Base-by-base conservation (phyloP, 2,329 filamentous ascomycete species). In the Coccinonectria pachysandricola region DNA sequence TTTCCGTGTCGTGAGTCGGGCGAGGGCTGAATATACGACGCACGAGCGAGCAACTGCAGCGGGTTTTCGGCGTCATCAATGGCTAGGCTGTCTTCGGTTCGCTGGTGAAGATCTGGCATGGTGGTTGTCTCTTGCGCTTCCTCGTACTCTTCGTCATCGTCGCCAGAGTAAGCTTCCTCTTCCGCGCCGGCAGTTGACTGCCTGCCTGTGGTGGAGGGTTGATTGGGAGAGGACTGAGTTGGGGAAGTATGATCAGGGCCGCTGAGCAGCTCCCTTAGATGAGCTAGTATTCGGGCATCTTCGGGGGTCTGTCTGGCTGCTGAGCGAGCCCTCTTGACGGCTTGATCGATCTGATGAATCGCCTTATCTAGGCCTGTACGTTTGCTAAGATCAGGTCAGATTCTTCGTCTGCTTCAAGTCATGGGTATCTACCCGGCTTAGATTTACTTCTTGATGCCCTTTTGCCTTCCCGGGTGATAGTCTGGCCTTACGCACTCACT, bases 41-140 rank as follows among this genome's bases (percentile, higher is more conserved):
- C 79, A 16, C 79, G 67, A 3, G 79, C 79, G 17, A 85, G 70
- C 10, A 84, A 57, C 48, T 85, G 79, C 5, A 84, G 56, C 0
- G 79, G 79, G 34, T 84, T 85, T 44, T 85, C 79, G 4, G 79
- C 79, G 47, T 82, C 79, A 39, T 84, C 78, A 14, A 80, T 58
- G 8, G 73, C 65, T 16, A 79, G 62, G 24, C 59, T 66, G 28
- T 74, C 70, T 19, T 66, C 60, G 2, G 44, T 46, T 7, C 40
- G 37, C 16, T 46, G 50, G 0, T 43, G 41, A 4, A 51, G 42
- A 4, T 47, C 43, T 1, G 49, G 38, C 36, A 45, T 43, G 4
- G 37, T 35, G 8, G 39, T 37, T 2, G 27, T 26, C 4, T 46
- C 44, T 1, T 41, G 38, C 12, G 48, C 41, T 2, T 40, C 49